Percentiles rank a stretch among this genome's conserved stretches.
These are phyloP conservation scores for Buxus sempervirens DNA, from an alignment of 164 flowering plant species.

Conservation along the genomic window DNA sequence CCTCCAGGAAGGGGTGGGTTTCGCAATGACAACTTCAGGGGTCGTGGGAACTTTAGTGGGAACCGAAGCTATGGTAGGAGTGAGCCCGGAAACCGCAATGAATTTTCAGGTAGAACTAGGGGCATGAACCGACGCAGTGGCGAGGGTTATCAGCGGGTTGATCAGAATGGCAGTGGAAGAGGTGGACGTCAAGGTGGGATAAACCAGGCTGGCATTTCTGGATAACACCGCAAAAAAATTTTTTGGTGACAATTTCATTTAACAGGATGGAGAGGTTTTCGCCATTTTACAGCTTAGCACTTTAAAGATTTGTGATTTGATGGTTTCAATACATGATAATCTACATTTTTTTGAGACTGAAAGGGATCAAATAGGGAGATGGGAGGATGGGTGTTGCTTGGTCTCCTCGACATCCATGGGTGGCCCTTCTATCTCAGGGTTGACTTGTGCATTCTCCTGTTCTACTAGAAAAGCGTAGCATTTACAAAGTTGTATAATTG, in stretches of 20 bases:
- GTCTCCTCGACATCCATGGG: too few relatives aligned
- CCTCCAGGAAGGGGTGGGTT: conserved; percentile 54
- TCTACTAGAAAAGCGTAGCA: too few relatives aligned
- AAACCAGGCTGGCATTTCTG: conserved; percentile 23
- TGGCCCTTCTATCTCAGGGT: too few relatives aligned
- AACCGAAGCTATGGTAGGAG: conserved; percentile 56
- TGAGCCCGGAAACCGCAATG: conserved; percentile 57
- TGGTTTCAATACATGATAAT: conserved; percentile 10
- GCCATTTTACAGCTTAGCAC: not conserved
- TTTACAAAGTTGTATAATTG: too few relatives aligned
- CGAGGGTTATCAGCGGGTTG: conserved; percentile 48
- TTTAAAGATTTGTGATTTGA: conserved; percentile 13
- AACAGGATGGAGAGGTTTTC: conserved; percentile 2
- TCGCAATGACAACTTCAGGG: conserved; percentile 56
- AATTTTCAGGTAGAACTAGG: conserved; percentile 45
- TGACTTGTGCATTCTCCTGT: too few relatives aligned
- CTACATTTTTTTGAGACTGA: not conserved
- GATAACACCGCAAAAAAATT: conserved; percentile 6
- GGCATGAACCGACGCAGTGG: conserved; percentile 41
- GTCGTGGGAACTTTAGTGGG: conserved; percentile 51
- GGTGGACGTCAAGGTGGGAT: conserved; percentile 31
- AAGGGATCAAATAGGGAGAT: too few relatives aligned
- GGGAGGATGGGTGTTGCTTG: too few relatives aligned
- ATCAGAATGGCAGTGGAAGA: conserved; percentile 53
- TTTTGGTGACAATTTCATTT: not conserved